Percentiles rank a stretch among this genome's conserved stretches.
Evolutionary conservation across 495 filamentous ascomycete genomes (phyloP).

Genomic region (Pyrenopolyporus hunteri): DNA sequence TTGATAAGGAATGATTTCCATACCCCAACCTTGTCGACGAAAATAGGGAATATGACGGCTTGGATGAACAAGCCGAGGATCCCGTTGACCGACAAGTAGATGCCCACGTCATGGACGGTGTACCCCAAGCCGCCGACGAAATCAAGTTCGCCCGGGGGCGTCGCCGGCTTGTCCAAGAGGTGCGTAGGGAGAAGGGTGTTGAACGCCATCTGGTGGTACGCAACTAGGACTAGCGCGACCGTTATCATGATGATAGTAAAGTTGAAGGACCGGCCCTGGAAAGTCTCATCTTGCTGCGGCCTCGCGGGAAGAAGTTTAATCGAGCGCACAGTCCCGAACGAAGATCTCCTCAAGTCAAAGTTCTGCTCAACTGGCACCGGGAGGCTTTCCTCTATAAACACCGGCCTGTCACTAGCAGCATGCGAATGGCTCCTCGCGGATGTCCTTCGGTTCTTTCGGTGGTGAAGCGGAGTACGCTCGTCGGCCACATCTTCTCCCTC

Average conservation of each 20-base stretch:
- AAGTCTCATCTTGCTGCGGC: slow-evolving; percentile 4
- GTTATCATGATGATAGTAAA: slow-evolving; percentile 44
- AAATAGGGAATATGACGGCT: slow-evolving; percentile 67
- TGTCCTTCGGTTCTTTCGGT: background rate
- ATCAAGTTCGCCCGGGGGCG: slow-evolving; percentile 32
- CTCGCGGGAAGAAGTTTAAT: slow-evolving; percentile 24
- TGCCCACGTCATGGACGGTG: slow-evolving; percentile 66
- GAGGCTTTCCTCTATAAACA: slow-evolving; percentile 37
- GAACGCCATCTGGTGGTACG: slow-evolving; percentile 46
- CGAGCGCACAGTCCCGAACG: slow-evolving; percentile 41
- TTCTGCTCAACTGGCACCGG: slow-evolving; percentile 37
- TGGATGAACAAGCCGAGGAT: slow-evolving; percentile 73
- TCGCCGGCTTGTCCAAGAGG: slow-evolving; percentile 35
- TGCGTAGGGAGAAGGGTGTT: slow-evolving; percentile 39
- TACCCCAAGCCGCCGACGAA: slow-evolving; percentile 66
- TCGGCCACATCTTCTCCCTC: slow-evolving; percentile 27
- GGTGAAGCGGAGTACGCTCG: slow-evolving; percentile 38
- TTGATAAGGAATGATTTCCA: slow-evolving; percentile 70
- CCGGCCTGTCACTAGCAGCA: slow-evolving; percentile 23
- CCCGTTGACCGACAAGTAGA: slow-evolving; percentile 73
- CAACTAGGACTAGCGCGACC: slow-evolving; percentile 35
- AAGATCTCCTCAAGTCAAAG: slow-evolving; percentile 40
- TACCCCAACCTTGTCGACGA: slow-evolving; percentile 67
- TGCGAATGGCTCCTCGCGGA: slow-evolving; percentile 15
- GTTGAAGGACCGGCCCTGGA: slow-evolving; percentile 35